phyloP scores from a whole-genome alignment of 148 eudicot species.

The Amaranthus hypochondriacus region DNA sequence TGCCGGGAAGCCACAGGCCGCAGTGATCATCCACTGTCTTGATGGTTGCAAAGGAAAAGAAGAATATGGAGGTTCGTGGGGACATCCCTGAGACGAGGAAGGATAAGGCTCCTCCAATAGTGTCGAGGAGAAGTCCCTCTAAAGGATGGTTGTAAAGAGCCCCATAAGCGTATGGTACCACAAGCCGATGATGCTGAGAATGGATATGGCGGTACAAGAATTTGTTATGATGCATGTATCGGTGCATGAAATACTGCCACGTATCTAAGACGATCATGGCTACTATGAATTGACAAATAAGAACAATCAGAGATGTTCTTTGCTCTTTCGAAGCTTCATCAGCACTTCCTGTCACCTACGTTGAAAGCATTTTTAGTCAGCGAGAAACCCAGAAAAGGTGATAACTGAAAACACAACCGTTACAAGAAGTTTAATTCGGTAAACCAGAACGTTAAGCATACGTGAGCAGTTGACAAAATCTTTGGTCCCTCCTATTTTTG shows the following conservation, averaged over 20 bases:
- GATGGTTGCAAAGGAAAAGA: slow-evolving; percentile 81
- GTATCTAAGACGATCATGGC: slow-evolving; percentile 85
- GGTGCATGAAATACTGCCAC: slow-evolving; percentile 94
- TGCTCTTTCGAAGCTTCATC: slow-evolving; percentile 25
- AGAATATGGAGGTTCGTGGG: slow-evolving; percentile 66
- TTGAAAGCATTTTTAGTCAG: slow-evolving; percentile 12
- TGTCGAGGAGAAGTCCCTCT: slow-evolving; percentile 70
- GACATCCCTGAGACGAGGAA: slow-evolving; percentile 84
- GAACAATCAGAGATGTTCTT: slow-evolving; percentile 26
- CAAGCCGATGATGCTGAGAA: slow-evolving; percentile 77
- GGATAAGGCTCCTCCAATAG: slow-evolving; percentile 61
- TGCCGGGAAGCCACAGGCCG: slow-evolving; percentile 86
- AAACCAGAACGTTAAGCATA: too few species aligned
- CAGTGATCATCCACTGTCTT: slow-evolving; percentile 94
- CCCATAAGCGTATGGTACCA: slow-evolving; percentile 86
- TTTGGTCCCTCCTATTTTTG: too few species aligned
- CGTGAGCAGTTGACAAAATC: too few species aligned
- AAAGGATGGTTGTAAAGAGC: slow-evolving; percentile 78
- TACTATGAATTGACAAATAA: slow-evolving; percentile 44
- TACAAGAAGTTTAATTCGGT: neutral
- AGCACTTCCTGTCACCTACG: slow-evolving; percentile 62
- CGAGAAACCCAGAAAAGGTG: neutral
- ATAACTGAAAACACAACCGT: neutral
- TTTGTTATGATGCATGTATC: slow-evolving; percentile 91
- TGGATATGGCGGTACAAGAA: slow-evolving; percentile 71